Conservation (phyloP, 495 filamentous ascomycete species). For the Penicillium longicatenatum region DNA sequence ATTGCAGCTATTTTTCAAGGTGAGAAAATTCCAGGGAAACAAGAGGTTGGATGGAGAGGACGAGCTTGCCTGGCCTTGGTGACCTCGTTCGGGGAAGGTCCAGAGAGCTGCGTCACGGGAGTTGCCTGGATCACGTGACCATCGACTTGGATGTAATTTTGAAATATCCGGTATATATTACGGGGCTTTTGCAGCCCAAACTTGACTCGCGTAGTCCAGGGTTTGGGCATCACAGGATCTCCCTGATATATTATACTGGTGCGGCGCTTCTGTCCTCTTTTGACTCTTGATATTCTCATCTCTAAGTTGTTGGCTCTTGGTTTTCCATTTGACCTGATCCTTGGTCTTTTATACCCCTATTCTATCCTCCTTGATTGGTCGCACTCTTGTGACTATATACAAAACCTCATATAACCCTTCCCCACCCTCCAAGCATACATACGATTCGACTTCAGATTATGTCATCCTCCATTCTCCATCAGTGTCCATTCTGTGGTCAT, state of each 20-base stretch:
- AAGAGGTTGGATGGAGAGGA: constrained; percentile 1
- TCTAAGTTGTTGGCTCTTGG: background rate
- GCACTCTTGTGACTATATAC: background rate
- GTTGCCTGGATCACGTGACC: constrained; percentile 26
- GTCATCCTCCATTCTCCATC: constrained; percentile 39
- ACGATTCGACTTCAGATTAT: constrained; percentile 18
- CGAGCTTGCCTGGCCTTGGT: constrained; percentile 1
- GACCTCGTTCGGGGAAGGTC: constrained; percentile 14
- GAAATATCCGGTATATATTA: background rate
- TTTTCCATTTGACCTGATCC: background rate
- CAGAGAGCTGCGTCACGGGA: constrained; percentile 33
- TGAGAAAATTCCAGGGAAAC: background rate
- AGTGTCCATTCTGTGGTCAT: constrained; percentile 42
- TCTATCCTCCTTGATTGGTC: background rate
- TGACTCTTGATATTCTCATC: background rate
- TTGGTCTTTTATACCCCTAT: background rate
- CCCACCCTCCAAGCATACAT: background rate
- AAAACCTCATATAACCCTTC: background rate
- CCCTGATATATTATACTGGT: background rate
- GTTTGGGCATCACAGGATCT: constrained; percentile 4
- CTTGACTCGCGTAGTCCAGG: background rate
- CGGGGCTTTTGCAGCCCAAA: constrained; percentile 2
- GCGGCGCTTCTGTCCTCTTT: background rate
- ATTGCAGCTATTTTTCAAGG: background rate
- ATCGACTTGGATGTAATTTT: background rate